Evolutionary conservation across 2,329 filamentous ascomycete species (phyloP).

Genomic region (Hymenotorrendiella dingleyae): DNA sequence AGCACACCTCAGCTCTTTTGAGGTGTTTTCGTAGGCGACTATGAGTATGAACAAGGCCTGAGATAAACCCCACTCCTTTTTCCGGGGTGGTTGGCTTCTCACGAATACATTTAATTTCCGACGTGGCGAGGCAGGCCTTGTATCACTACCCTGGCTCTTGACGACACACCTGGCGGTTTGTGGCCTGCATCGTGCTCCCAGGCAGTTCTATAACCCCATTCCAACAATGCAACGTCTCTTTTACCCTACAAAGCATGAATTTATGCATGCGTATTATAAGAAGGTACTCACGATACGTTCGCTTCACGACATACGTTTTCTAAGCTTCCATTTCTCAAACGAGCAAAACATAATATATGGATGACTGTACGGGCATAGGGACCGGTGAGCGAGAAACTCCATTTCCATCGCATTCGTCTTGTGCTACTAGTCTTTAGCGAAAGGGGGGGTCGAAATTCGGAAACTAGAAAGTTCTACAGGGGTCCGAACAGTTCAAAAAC

Average conservation of each 20-base stretch:
- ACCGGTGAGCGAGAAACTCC: neutral
- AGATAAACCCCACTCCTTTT: conserved; percentile 1
- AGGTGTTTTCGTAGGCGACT: neutral
- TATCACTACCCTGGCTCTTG: conserved; percentile 6
- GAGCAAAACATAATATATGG: conserved; percentile 3
- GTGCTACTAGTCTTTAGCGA: neutral
- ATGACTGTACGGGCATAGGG: neutral
- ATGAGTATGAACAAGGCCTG: neutral
- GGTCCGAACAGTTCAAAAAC: no score
- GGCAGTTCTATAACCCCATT: conserved; percentile 11
- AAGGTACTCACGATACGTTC: neutral
- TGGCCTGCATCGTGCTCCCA: conserved; percentile 1
- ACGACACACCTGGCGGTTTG: neutral
- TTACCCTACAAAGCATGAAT: conserved; percentile 12
- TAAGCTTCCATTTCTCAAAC: neutral
- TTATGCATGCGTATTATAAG: conserved; percentile 13
- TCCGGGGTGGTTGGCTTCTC: neutral
- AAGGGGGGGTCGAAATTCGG: neutral
- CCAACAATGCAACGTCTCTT: conserved; percentile 2
- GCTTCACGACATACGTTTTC: neutral
- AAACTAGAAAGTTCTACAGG: neutral
- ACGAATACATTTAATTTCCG: conserved; percentile 8
- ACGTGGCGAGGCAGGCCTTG: conserved; percentile 6
- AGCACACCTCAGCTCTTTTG: neutral
- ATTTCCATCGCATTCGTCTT: neutral